phyloP scores from a whole-genome alignment of 257 asterid species.

The Primulina eburnea region DNA sequence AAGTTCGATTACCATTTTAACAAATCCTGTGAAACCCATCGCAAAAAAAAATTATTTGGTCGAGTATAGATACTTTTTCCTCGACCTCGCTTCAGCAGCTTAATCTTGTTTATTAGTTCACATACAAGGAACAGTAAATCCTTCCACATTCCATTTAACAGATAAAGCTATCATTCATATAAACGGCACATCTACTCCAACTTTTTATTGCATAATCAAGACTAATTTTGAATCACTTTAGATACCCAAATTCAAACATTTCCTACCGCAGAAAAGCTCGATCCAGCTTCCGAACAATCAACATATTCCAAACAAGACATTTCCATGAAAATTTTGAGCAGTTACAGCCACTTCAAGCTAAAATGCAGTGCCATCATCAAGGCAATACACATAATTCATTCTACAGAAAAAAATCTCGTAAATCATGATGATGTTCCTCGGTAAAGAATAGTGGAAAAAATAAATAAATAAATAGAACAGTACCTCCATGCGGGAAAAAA shows the following conservation, averaged over 20 bases:
- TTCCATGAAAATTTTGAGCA: neutral
- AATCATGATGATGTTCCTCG: neutral
- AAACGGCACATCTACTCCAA: neutral
- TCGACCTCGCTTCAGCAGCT: no score
- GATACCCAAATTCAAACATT: neutral
- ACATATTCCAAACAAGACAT: no score
- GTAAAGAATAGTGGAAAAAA: neutral
- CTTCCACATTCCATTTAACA: neutral
- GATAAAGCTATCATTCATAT: neutral
- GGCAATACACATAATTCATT: no score
- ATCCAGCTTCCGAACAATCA: neutral
- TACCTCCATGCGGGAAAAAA: slow-evolving; percentile 87
- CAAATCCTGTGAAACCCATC: neutral
- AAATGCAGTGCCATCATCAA: neutral
- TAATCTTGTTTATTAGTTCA: no score
- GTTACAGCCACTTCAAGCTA: neutral
- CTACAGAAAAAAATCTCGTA: neutral
- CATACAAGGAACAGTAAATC: no score
- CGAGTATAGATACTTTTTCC: neutral
- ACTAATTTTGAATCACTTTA: neutral
- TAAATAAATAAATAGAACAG: neutral
- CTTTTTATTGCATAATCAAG: neutral
- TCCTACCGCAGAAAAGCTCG: neutral
- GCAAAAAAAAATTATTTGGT: neutral
- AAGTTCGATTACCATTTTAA: no score